These are phyloP conservation scores for Boletus sp. DNA, from an alignment of 768 basidiomycete species.

Conservation along the genomic window DNA sequence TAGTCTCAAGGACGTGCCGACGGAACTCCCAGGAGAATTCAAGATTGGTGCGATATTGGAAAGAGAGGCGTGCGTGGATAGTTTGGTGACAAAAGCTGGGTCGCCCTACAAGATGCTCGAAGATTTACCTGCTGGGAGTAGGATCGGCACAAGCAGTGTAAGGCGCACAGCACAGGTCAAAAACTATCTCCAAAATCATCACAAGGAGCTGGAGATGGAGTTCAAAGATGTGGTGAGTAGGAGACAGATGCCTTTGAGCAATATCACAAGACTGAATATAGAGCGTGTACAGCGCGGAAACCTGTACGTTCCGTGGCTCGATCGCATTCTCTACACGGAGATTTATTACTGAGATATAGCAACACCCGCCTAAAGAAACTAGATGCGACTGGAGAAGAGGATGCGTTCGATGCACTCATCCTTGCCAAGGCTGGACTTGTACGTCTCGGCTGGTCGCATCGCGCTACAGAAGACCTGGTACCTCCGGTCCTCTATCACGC, in stretches of 20 bases:
- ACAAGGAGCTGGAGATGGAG: constrained; percentile 40
- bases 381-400: constrained; percentile 61
- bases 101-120: constrained; percentile 64
- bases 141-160: constrained; percentile 95
- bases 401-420: constrained; percentile 82
- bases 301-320: constrained; percentile 50
- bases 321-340: not conserved
- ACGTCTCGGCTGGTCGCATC: constrained; percentile 69
- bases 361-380: constrained; percentile 91
- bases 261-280: not conserved
- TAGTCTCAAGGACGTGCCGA: constrained; percentile 91
- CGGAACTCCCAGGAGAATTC: constrained; percentile 78
- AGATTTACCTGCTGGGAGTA: constrained; percentile 82
- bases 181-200: constrained; percentile 59
- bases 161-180: constrained; percentile 88
- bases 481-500: constrained; percentile 82
- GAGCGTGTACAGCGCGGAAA: constrained; percentile 66
- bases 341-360: constrained; percentile 36
- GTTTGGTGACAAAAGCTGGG: constrained; percentile 80
- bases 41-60: constrained; percentile 80
- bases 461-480: constrained; percentile 69
- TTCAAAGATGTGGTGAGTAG: constrained; percentile 86
- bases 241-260: not conserved
- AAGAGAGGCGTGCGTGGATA: constrained; percentile 87
- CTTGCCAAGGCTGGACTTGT: constrained; percentile 92